These are phyloP conservation scores for Cicer judaicum DNA, from an alignment of 306 rosid species.

Conservation along the genomic window DNA sequence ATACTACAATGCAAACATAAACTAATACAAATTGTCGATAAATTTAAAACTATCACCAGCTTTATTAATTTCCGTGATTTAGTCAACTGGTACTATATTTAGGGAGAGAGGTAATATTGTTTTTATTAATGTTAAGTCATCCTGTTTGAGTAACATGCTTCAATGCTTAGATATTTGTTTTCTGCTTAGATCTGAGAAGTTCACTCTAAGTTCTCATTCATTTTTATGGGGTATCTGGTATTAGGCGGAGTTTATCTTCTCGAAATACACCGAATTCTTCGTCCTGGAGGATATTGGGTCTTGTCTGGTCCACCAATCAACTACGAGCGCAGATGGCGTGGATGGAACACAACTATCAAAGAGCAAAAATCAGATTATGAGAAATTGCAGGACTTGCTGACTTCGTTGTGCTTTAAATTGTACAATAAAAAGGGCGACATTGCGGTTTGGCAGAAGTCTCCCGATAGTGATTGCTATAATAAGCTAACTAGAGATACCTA, in stretches of 20 bases:
- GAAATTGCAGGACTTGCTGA: constrained; percentile 70
- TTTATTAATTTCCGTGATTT: too few relatives aligned
- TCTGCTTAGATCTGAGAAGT: constrained; percentile 17
- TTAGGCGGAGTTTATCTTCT: constrained; percentile 88
- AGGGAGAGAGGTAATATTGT: too few relatives aligned
- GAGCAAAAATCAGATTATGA: constrained; percentile 79
- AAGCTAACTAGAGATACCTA: constrained; percentile 64
- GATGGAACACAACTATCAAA: constrained; percentile 95
- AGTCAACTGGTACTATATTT: too few relatives aligned
- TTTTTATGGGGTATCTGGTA: constrained; percentile 21
- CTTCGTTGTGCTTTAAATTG: constrained; percentile 84
- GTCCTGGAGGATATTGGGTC: constrained; percentile 99
- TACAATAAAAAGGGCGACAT: constrained; percentile 87
- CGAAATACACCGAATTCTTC: constrained; percentile 90
- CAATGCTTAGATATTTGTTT: constrained; percentile 7
- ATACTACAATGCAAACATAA: too few relatives aligned
- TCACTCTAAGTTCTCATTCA: background rate
- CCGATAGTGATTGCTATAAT: constrained; percentile 63
- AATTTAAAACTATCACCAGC: too few relatives aligned
- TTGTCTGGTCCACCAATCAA: constrained; percentile 97
- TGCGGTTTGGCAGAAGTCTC: constrained; percentile 89
- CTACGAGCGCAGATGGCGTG: constrained; percentile 85
- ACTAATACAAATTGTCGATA: too few relatives aligned
- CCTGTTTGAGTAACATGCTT: constrained; percentile 1
- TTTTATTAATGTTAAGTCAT: background rate